Conservation (phyloP, 257 asterid species). For the Jaltomata sinuosa region DNA sequence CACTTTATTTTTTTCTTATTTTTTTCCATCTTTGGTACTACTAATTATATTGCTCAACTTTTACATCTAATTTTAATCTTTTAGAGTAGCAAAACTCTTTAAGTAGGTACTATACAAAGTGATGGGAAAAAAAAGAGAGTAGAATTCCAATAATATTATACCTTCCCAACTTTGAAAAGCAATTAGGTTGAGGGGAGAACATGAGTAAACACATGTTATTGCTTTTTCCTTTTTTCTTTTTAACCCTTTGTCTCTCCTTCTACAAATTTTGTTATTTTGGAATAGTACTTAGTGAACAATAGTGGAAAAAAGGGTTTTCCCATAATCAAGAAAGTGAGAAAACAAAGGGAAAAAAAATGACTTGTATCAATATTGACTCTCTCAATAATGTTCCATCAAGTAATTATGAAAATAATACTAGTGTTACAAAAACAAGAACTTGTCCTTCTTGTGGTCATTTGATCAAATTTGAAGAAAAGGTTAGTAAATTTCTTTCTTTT, state of each 20-base stretch:
- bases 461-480: constrained; percentile 27
- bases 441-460: constrained; percentile 39
- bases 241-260: constrained; percentile 12
- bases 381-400: constrained; percentile 1
- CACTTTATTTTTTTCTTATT: constrained; percentile 5
- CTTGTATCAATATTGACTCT: constrained; percentile 11
- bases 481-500: not conserved
- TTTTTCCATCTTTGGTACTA: constrained; percentile 8
- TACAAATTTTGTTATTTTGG: constrained; percentile 2
- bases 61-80: constrained; percentile 2
- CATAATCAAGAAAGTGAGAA: not conserved
- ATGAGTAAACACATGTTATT: constrained; percentile 25
- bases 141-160: constrained; percentile 17
- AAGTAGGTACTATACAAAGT: constrained; percentile 1
- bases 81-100: not conserved
- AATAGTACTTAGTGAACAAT: constrained; percentile 10
- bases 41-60: not conserved
- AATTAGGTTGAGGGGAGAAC: constrained; percentile 19
- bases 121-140: not conserved
- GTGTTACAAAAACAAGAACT: not conserved
- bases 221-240: constrained; percentile 23
- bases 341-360: constrained; percentile 16
- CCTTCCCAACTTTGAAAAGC: constrained; percentile 30
- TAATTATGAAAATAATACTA: not conserved
- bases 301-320: not conserved